These are phyloP conservation scores for Paecilomyces sp. DNA, from an alignment of 2,329 filamentous ascomycete species.

Conservation along the genomic window DNA sequence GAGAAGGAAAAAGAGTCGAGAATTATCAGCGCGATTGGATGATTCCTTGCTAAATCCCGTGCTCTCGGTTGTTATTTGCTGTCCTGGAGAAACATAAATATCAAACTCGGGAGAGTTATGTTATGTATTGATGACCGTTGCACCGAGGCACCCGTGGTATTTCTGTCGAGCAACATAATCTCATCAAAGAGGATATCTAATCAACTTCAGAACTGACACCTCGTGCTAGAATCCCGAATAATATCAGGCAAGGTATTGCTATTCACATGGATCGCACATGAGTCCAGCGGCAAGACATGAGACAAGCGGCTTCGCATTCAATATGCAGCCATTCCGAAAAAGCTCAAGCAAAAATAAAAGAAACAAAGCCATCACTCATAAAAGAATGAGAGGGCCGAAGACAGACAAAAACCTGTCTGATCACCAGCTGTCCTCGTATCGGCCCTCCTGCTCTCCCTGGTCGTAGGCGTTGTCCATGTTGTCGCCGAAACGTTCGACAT, in stretches of 20 bases:
- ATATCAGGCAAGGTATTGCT: not conserved
- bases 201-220: not conserved
- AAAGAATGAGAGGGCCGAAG: not conserved
- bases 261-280: not conserved
- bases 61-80: no score
- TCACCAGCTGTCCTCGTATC: slow-evolving; percentile 13
- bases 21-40: not conserved
- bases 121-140: no score
- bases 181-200: not conserved
- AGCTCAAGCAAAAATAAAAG: not conserved
- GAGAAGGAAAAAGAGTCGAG: not conserved
- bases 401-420: not conserved
- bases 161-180: not conserved
- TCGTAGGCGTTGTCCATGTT: slow-evolving; percentile 39
- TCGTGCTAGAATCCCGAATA: not conserved
- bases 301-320: not conserved
- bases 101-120: no score
- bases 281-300: not conserved
- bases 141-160: no score
- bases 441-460: slow-evolving; percentile 25
- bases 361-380: not conserved
- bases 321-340: not conserved
- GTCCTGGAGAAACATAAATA: no score
- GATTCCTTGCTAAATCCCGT: not conserved
- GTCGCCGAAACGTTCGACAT: slow-evolving; percentile 38